A percentile compares a stretch with the other conserved stretches of the same genome.
Conservation (phyloP, 208 protist species). For the Leishmania amazonensis region DNA sequence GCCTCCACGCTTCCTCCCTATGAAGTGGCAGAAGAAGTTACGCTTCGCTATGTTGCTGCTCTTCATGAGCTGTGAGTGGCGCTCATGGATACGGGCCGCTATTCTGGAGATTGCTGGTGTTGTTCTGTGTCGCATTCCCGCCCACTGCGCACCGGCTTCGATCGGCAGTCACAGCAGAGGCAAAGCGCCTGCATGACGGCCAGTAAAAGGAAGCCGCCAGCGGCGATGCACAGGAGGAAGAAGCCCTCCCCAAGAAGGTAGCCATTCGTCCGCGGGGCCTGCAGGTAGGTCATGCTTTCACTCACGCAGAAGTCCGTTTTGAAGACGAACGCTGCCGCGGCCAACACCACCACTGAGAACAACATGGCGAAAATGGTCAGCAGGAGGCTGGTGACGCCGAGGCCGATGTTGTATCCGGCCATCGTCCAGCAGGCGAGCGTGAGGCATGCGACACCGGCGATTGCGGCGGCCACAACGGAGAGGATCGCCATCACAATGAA, state of each 20-base stretch:
- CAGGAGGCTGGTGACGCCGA: neutral
- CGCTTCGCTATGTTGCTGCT: neutral
- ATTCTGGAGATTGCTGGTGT: neutral
- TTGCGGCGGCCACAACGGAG: neutral
- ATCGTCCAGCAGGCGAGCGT: conserved; percentile 1
- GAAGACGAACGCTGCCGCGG: neutral
- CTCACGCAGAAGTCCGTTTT: neutral
- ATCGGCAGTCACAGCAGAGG: conserved; percentile 3
- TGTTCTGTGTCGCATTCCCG: neutral
- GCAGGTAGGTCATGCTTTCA: accelerated
- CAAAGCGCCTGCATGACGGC: neutral
- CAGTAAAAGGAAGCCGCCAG: conserved; percentile 22
- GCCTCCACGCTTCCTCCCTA: neutral
- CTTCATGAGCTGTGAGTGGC: neutral
- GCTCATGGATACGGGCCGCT: neutral
- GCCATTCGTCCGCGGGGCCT: neutral
- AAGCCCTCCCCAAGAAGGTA: conserved; percentile 34
- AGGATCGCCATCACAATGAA: neutral
- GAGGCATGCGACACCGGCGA: neutral
- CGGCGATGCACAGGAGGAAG: conserved; percentile 14
- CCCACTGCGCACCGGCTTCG: neutral
- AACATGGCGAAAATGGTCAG: neutral
- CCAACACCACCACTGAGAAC: neutral
- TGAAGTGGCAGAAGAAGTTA: neutral
- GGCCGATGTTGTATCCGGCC: neutral